phyloP scores from a whole-genome alignment of 148 eudicot species.

The Simmondsia chinensis region DNA sequence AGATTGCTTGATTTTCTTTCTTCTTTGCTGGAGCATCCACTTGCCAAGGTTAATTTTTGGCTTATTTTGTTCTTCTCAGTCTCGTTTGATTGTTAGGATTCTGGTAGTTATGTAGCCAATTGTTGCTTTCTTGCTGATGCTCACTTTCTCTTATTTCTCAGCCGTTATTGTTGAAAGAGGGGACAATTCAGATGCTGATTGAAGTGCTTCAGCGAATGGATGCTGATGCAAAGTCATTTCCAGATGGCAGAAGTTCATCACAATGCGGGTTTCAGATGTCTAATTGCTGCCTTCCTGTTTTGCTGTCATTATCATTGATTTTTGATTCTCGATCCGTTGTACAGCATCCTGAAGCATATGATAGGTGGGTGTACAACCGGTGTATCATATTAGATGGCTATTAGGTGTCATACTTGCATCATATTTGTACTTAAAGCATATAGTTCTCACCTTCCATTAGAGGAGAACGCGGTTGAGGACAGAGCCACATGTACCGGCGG shows the following conservation, averaged over 20 bases:
- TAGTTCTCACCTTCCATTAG: no score
- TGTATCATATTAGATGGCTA: no score
- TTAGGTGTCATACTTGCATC: no score
- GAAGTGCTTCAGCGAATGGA: conserved; percentile 51
- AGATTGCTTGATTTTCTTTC: conserved; percentile 68
- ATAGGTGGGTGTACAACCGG: conserved; percentile 41
- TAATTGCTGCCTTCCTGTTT: conserved; percentile 65
- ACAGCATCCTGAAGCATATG: conserved; percentile 21
- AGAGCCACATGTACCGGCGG: no score
- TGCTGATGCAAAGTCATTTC: conserved; percentile 29
- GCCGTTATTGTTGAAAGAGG: conserved; percentile 65
- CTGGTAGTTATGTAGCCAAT: no score
- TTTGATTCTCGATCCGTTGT: conserved; percentile 35
- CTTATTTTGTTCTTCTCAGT: neutral
- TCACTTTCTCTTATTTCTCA: conserved; percentile 20
- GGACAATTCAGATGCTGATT: conserved; percentile 39
- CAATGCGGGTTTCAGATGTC: conserved; percentile 32
- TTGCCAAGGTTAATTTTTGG: conserved; percentile 52
- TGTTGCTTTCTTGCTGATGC: conserved; percentile 7
- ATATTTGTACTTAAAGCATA: no score
- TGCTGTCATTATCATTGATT: conserved; percentile 52
- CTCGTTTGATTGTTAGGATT: no score
- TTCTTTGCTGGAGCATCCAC: conserved; percentile 73
- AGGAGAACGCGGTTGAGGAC: no score
- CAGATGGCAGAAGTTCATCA: conserved; percentile 24